These are phyloP conservation scores for Ilex asprella DNA, from an alignment of 257 asterid genomes.

Conservation along the genomic window DNA sequence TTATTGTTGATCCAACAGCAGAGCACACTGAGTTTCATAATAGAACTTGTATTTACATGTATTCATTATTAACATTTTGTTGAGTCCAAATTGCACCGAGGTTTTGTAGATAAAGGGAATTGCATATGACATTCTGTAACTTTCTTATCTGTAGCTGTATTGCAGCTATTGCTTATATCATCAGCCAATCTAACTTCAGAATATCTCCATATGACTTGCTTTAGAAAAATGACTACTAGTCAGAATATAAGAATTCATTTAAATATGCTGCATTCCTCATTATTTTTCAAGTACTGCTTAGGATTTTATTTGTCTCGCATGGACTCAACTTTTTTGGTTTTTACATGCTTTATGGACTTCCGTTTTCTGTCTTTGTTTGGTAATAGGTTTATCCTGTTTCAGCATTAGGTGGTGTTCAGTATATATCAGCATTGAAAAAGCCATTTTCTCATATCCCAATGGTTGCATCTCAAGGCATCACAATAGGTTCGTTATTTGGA, in stretches of 20 bases:
- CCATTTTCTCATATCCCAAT: constrained; percentile 69
- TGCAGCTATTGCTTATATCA: too few species aligned
- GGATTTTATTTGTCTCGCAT: not conserved
- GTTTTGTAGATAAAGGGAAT: not conserved
- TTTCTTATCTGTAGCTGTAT: too few species aligned
- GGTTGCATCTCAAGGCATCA: constrained; percentile 89
- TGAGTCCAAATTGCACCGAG: not conserved
- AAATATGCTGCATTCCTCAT: not conserved
- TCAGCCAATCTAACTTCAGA: too few species aligned
- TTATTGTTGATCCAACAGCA: not conserved
- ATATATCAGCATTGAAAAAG: constrained; percentile 62
- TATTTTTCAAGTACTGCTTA: too few species aligned
- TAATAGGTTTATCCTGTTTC: constrained; percentile 71
- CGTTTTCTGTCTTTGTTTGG: constrained; percentile 9
- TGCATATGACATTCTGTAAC: not conserved
- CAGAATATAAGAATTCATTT: not conserved
- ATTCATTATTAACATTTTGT: too few species aligned
- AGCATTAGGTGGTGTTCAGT: constrained; percentile 67
- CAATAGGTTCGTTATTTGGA: constrained; percentile 40
- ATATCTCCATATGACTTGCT: too few species aligned
- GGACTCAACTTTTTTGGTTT: not conserved
- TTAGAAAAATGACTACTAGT: not conserved
- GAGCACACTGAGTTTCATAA: not conserved
- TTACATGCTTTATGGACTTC: not conserved
- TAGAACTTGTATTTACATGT: not conserved